These are phyloP conservation scores for Ophiostoma sp. DNA, from an alignment of 2,329 filamentous ascomycete species.

Conservation along the genomic window DNA sequence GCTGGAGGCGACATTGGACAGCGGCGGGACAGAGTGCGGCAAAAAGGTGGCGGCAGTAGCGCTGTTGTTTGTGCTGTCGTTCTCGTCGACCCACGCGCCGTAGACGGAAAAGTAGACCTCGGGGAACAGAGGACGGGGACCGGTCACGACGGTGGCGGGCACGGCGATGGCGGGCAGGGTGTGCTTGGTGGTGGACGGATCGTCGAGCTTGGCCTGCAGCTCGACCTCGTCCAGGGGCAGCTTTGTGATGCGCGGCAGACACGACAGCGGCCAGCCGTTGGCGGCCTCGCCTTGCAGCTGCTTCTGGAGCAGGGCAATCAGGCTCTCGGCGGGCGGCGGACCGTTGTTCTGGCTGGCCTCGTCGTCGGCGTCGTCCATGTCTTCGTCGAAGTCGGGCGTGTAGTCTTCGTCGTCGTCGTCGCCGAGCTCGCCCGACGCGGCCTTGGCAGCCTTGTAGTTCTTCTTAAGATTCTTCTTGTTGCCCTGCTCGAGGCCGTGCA, in stretches of 20 bases:
- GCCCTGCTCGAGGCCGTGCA: constrained; percentile 33
- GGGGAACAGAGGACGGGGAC: constrained; percentile 73
- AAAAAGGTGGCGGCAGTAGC: constrained; percentile 61
- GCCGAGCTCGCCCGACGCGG: not conserved
- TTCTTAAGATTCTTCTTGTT: constrained; percentile 15
- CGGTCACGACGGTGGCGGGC: constrained; percentile 69
- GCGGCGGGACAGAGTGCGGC: constrained; percentile 78
- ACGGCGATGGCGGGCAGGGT: constrained; percentile 69
- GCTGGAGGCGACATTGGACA: constrained; percentile 69
- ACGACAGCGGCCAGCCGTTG: constrained; percentile 68
- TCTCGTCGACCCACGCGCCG: constrained; percentile 26
- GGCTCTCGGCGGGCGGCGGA: constrained; percentile 58
- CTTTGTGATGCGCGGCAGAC: constrained; percentile 63
- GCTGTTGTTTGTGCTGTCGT: constrained; percentile 6
- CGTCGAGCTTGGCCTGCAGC: constrained; percentile 53
- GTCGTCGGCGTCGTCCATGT: constrained; percentile 11
- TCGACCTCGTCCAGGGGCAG: constrained; percentile 58
- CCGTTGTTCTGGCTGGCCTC: constrained; percentile 48
- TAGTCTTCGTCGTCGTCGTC: constrained; percentile 18
- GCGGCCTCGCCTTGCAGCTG: constrained; percentile 75
- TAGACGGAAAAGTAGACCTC: constrained; percentile 95
- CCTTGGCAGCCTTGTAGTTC: constrained; percentile 13
- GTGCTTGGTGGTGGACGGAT: constrained; percentile 61
- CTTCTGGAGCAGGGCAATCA: constrained; percentile 76
- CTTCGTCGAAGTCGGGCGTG: not conserved